Percentiles rank a stretch among this genome's conserved stretches.
These are phyloP conservation scores for Echria macrotheca DNA, from an alignment of 495 filamentous ascomycete genomes.

Conservation along the genomic window DNA sequence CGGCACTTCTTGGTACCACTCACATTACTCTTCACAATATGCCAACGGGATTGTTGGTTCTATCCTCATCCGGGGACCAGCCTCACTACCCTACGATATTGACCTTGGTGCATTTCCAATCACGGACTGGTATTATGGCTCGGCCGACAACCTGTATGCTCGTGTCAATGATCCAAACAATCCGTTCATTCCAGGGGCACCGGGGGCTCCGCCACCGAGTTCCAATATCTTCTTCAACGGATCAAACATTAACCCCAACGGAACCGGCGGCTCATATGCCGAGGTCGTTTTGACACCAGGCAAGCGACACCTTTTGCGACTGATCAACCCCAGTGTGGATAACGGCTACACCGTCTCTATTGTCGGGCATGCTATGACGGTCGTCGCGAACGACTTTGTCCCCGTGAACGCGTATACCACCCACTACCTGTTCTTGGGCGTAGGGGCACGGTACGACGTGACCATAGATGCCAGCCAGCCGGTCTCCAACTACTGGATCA, in stretches of 20 bases:
- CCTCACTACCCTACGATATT: constrained; percentile 44
- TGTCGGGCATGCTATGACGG: constrained; percentile 45
- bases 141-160: constrained; percentile 14
- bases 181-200: constrained; percentile 24
- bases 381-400: constrained; percentile 47
- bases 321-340: constrained; percentile 51
- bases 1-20: constrained; percentile 41
- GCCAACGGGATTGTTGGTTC: constrained; percentile 43
- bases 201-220: constrained; percentile 20
- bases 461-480: constrained; percentile 53
- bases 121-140: constrained; percentile 40
- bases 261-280: constrained; percentile 28
- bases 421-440: constrained; percentile 44
- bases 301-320: constrained; percentile 43
- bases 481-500: constrained; percentile 52
- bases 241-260: constrained; percentile 32
- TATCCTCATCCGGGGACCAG: constrained; percentile 52
- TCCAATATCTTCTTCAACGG: constrained; percentile 33
- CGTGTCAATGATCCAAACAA: constrained; percentile 19
- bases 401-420: constrained; percentile 42
- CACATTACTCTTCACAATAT: constrained; percentile 51
- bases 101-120: constrained; percentile 42
- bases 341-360: constrained; percentile 44
- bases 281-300: constrained; percentile 32
- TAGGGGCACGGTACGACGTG: constrained; percentile 66